Percentiles rank a stretch among this genome's conserved stretches.
Evolutionary conservation across 1,284 basidiomycete species (phyloP).

Genomic region (Schizophyllum commune): DNA sequence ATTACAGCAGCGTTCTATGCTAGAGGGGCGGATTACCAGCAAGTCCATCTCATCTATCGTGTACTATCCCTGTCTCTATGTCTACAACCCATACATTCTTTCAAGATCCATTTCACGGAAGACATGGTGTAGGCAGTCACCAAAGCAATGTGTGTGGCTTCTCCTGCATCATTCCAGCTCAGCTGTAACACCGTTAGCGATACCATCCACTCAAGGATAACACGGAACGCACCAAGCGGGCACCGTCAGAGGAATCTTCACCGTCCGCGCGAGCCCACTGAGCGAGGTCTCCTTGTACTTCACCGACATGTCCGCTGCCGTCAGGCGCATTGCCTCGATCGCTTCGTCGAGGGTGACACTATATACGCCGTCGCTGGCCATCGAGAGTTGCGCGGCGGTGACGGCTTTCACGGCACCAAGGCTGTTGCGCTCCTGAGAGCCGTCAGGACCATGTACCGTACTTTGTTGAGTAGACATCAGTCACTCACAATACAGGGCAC

Average conservation of each 20-base stretch:
- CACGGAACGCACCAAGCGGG: slow-evolving; percentile 50
- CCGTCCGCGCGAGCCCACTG: slow-evolving; percentile 42
- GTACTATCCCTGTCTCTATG: no score
- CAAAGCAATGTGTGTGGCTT: no score
- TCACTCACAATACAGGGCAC: slow-evolving; percentile 93
- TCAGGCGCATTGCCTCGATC: slow-evolving; percentile 92
- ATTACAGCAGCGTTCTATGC: no score
- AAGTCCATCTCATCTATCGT: no score
- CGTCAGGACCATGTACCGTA: no score
- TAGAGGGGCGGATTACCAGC: no score
- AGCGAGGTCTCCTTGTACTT: slow-evolving; percentile 92
- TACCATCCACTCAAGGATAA: background rate
- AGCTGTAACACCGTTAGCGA: background rate
- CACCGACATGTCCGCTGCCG: slow-evolving; percentile 81
- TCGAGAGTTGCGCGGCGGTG: slow-evolving; percentile 89
- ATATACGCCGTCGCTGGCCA: slow-evolving; percentile 85
- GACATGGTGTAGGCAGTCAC: no score
- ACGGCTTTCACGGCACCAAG: slow-evolving; percentile 86
- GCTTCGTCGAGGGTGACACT: slow-evolving; percentile 90
- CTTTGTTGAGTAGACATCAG: no score
- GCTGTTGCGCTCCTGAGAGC: slow-evolving; percentile 69
- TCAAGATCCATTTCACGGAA: no score
- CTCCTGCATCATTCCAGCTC: no score
- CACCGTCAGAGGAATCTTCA: slow-evolving; percentile 68
- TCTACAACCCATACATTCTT: no score